Percentiles rank a stretch among this genome's conserved stretches.
phyloP scores from a whole-genome alignment of 805 yeast genomes.

The Candida stauntonica region DNA sequence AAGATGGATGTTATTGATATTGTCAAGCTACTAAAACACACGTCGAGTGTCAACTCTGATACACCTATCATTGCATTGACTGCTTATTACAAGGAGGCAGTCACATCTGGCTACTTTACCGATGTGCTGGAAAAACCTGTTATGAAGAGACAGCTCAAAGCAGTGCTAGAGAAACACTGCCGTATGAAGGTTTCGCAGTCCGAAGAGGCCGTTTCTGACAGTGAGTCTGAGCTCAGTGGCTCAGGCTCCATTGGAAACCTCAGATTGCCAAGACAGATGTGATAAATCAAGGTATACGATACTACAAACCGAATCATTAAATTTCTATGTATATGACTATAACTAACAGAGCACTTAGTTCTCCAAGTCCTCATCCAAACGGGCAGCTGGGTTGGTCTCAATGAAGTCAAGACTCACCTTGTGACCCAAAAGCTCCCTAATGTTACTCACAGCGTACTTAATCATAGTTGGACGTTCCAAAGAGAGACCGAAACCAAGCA shows the following conservation, averaged over 20 bases:
- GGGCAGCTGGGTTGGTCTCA: conserved; percentile 95
- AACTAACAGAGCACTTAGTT: neutral
- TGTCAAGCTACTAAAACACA: conserved; percentile 66
- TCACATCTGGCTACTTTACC: conserved; percentile 43
- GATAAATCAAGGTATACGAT: too few relatives aligned
- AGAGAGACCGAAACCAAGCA: conserved; percentile 95
- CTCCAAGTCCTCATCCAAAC: conserved; percentile 72
- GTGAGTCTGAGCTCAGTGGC: conserved; percentile 18
- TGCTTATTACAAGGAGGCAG: conserved; percentile 66
- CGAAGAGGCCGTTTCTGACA: conserved; percentile 29
- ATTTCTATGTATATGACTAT: neutral
- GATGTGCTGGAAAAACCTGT: conserved; percentile 74
- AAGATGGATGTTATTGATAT: conserved; percentile 72
- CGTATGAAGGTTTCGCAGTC: conserved; percentile 20
- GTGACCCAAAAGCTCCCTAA: conserved; percentile 95
- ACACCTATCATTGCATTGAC: conserved; percentile 79
- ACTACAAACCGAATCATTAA: too few relatives aligned
- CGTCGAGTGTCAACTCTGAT: conserved; percentile 69
- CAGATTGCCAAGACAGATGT: neutral
- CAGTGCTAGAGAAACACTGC: conserved; percentile 24
- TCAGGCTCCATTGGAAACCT: neutral
- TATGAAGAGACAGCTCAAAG: conserved; percentile 16
- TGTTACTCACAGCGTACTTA: conserved; percentile 91
- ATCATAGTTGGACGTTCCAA: conserved; percentile 99
- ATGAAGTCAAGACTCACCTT: conserved; percentile 92